These are phyloP conservation scores for Apiospora rasikravindrae DNA, from an alignment of 2,329 filamentous ascomycete species.

Conservation along the genomic window DNA sequence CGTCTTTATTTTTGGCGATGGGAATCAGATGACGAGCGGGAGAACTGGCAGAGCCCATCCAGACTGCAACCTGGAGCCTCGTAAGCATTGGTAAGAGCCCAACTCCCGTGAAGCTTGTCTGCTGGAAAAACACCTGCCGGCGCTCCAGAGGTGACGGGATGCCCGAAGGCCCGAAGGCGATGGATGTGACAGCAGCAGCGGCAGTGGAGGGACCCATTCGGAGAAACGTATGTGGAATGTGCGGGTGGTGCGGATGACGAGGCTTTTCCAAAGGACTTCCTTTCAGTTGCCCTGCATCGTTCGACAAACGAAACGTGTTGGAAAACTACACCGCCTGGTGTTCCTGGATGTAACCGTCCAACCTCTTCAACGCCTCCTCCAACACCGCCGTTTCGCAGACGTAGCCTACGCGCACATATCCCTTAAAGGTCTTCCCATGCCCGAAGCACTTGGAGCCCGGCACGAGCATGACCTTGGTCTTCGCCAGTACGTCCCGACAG, in stretches of 20 bases:
- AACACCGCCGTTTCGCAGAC: slow-evolving; percentile 74
- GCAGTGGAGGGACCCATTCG: background rate
- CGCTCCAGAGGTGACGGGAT: background rate
- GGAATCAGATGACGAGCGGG: background rate
- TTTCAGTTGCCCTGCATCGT: no score
- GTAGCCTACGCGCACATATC: slow-evolving; percentile 80
- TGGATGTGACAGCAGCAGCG: background rate
- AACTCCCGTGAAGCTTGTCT: background rate
- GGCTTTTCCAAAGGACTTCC: background rate
- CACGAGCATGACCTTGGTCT: slow-evolving; percentile 75
- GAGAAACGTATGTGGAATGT: background rate
- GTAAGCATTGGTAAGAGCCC: background rate
- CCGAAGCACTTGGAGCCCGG: slow-evolving; percentile 80
- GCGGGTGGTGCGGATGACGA: no score
- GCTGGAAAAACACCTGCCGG: background rate
- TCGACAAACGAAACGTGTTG: background rate
- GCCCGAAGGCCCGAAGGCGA: background rate
- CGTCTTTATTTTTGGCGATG: background rate
- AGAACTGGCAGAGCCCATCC: background rate
- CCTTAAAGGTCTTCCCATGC: slow-evolving; percentile 66
- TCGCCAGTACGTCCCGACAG: slow-evolving; percentile 69
- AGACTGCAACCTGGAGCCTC: background rate
- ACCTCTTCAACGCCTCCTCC: slow-evolving; percentile 63
- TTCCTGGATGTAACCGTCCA: slow-evolving; percentile 47
- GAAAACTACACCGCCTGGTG: slow-evolving; percentile 29